Conservation (phyloP, 1,284 basidiomycete species). For the Pseudomicrostroma phylloplanum region DNA sequence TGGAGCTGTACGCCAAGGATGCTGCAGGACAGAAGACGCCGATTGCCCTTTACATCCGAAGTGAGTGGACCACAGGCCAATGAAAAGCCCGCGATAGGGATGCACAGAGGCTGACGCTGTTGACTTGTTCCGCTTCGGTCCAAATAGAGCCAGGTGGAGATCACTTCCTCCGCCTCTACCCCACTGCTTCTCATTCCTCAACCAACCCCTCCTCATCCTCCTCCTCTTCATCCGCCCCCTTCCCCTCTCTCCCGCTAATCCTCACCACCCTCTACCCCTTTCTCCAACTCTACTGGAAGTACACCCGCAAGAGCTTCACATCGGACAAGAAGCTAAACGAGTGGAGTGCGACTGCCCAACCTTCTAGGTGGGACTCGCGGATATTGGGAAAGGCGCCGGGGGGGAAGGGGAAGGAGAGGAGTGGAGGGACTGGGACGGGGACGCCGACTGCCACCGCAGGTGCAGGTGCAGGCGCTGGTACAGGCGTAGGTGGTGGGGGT, state of each 20-base stretch:
- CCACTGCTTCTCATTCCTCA: neutral
- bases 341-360: neutral
- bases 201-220: neutral
- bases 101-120: no score
- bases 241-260: neutral
- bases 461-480: neutral
- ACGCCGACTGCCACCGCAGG: no score
- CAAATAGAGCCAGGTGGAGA: neutral
- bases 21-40: neutral
- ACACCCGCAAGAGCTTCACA: neutral
- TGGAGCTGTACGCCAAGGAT: neutral
- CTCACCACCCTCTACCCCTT: conserved; percentile 4
- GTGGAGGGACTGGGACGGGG: no score
- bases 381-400: neutral
- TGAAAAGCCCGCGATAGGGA: neutral
- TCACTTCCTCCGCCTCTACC: neutral
- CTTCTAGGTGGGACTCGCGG: neutral
- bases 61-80: neutral
- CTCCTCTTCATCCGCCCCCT: neutral
- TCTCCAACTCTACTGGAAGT: neutral
- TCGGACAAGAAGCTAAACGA: neutral
- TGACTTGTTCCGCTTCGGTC: no score
- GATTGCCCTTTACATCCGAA: neutral
- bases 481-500: neutral
- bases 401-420: neutral